These are phyloP conservation scores for Xylaria sp. DNA, from an alignment of 2,329 filamentous ascomycete genomes.

Conservation along the genomic window DNA sequence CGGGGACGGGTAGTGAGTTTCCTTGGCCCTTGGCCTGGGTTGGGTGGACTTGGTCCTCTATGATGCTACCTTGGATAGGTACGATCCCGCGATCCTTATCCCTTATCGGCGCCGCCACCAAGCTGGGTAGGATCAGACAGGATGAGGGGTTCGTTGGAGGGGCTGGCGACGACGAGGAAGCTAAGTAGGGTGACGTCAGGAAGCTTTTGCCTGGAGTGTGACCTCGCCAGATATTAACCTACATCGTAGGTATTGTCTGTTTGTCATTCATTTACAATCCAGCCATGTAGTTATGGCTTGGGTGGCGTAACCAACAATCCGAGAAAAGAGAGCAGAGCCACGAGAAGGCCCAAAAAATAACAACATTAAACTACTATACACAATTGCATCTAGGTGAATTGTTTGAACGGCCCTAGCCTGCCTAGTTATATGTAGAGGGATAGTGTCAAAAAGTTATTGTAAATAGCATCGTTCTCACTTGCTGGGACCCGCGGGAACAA, in stretches of 20 bases:
- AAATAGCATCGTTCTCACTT: no score
- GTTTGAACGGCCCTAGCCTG: no score
- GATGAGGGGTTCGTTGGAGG: conserved; percentile 27
- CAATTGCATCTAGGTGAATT: neutral
- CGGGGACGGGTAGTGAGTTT: no score
- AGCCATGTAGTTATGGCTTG: neutral
- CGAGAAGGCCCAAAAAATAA: no score
- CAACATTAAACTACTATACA: no score
- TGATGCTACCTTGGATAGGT: neutral
- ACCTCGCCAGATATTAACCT: neutral
- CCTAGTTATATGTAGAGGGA: no score
- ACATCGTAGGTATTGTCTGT: neutral
- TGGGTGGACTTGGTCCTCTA: no score
- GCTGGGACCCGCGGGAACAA: neutral
- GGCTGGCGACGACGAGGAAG: conserved; percentile 14
- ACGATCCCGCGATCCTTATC: conserved; percentile 1
- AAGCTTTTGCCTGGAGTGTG: neutral
- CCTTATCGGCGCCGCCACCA: conserved; percentile 21
- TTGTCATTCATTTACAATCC: neutral
- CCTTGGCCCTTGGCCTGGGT: no score
- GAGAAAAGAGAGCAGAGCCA: neutral
- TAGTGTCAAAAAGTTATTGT: neutral
- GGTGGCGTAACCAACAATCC: neutral
- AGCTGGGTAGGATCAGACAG: conserved; percentile 8
- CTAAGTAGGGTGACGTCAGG: conserved; percentile 32